Evolutionary conservation across 1,139 yeast genomes (phyloP).

Genomic region (Diutina sp.): DNA sequence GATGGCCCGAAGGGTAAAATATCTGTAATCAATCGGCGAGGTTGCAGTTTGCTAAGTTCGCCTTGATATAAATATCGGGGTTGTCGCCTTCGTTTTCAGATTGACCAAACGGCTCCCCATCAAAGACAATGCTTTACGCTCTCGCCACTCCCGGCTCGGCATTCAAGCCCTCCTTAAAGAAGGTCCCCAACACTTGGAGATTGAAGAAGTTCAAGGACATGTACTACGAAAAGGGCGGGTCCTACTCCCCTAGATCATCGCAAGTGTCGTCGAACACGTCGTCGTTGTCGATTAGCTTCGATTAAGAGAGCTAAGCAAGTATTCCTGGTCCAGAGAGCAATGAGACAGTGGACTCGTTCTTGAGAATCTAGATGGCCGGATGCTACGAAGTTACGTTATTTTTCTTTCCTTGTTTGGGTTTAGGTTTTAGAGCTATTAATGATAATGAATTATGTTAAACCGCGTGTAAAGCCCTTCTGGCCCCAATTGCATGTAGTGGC

Average conservation of each 20-base stretch:
- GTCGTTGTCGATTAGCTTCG: background rate
- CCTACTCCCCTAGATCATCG: slow-evolving; percentile 1
- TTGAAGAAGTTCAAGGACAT: slow-evolving; percentile 21
- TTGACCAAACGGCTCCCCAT: background rate
- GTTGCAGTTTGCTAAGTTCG: background rate
- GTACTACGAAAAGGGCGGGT: slow-evolving; percentile 5
- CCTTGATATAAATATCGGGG: background rate
- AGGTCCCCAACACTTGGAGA: slow-evolving; percentile 24
- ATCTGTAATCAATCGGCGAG: background rate
- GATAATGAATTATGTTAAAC: background rate
- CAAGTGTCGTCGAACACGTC: background rate
- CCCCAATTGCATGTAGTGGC: background rate
- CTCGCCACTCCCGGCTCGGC: slow-evolving; percentile 29
- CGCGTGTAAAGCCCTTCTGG: background rate
- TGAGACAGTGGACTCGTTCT: background rate
- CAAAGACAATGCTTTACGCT: slow-evolving; percentile 18
- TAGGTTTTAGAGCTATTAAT: background rate
- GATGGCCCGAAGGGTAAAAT: background rate
- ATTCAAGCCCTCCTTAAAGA: slow-evolving; percentile 25
- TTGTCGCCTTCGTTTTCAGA: background rate
- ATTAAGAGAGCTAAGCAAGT: background rate
- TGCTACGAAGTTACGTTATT: background rate
- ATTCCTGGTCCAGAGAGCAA: background rate
- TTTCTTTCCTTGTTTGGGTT: background rate
- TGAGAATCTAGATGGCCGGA: background rate